A percentile compares a stretch with the other conserved stretches of the same genome.
Conservation (phyloP, 1,284 basidiomycete genomes). For the Cutaneotrichosporon mucoides region DNA sequence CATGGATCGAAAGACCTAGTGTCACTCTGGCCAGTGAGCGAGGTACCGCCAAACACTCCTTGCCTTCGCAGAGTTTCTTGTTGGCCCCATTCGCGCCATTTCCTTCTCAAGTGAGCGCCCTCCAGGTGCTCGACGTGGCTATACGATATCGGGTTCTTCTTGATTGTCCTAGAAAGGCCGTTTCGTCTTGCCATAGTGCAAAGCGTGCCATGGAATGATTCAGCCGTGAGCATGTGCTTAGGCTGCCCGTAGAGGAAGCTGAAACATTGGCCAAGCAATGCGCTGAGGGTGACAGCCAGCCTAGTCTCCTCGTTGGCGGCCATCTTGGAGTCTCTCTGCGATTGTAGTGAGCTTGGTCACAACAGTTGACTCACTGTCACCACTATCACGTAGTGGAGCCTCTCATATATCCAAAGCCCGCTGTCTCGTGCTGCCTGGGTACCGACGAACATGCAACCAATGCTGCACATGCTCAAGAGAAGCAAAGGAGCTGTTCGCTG, state of each 20-base stretch:
- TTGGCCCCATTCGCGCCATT: conserved; percentile 12
- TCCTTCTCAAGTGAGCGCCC: neutral
- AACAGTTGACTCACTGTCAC: conserved; percentile 1
- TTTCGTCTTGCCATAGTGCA: conserved; percentile 10
- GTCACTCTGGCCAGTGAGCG: conserved; percentile 2
- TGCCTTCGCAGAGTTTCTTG: conserved; percentile 10
- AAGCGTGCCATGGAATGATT: conserved; percentile 9
- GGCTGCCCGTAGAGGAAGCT: conserved; percentile 12
- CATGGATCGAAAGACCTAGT: conserved; percentile 13
- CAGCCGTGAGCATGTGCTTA: conserved; percentile 13
- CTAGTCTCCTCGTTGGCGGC: conserved; percentile 1
- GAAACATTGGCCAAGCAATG: conserved; percentile 14
- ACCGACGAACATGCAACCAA: conserved; percentile 18
- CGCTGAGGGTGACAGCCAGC: conserved; percentile 3
- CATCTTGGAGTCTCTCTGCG: conserved; percentile 11
- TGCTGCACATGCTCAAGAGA: conserved; percentile 24
- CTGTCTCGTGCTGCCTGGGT: conserved; percentile 12
- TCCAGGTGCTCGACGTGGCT: conserved; percentile 6
- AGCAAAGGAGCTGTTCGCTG: conserved; percentile 34
- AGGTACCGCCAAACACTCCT: neutral
- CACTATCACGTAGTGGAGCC: conserved; percentile 8
- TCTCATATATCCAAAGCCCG: conserved; percentile 14
- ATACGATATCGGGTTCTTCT: conserved; percentile 7
- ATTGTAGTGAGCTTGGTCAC: neutral
- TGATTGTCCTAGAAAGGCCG: conserved; percentile 4